A percentile compares a stretch with the other conserved stretches of the same genome.
These are phyloP conservation scores for Acephala macrosclerotiorum DNA, from an alignment of 2,329 filamentous ascomycete species.

Conservation along the genomic window DNA sequence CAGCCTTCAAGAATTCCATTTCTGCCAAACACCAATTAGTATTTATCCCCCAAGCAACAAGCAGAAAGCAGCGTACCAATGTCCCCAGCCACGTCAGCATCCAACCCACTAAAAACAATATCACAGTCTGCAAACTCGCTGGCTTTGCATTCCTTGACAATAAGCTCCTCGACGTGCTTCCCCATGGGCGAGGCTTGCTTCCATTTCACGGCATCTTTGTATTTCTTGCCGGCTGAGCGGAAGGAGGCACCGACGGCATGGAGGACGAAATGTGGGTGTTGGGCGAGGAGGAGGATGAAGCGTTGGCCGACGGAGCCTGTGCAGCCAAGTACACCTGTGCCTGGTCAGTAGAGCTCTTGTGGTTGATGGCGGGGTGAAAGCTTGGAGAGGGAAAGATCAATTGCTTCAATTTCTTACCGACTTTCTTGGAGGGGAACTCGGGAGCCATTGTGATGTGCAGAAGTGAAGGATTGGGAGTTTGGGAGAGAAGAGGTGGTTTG, in stretches of 20 bases:
- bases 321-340: conserved; percentile 80
- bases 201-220: conserved; percentile 93
- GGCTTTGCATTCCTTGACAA: conserved; percentile 85
- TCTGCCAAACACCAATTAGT: conserved; percentile 59
- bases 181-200: conserved; percentile 90
- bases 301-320: conserved; percentile 95
- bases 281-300: conserved; percentile 89
- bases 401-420: conserved; percentile 43
- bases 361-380: conserved; percentile 23
- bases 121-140: conserved; percentile 89
- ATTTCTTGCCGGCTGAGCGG: conserved; percentile 90
- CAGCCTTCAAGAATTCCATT: conserved; percentile 86
- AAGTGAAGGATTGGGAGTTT: background rate
- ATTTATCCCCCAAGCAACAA: background rate
- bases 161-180: conserved; percentile 75
- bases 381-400: background rate
- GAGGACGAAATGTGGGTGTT: conserved; percentile 86
- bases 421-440: conserved; percentile 63
- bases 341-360: conserved; percentile 11
- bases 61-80: conserved; percentile 68
- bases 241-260: conserved; percentile 90
- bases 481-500: background rate
- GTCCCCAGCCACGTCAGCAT: conserved; percentile 90
- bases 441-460: conserved; percentile 24
- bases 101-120: conserved; percentile 89